phyloP scores from a whole-genome alignment of 129 eudicot species.

The Deinandra increscens region DNA sequence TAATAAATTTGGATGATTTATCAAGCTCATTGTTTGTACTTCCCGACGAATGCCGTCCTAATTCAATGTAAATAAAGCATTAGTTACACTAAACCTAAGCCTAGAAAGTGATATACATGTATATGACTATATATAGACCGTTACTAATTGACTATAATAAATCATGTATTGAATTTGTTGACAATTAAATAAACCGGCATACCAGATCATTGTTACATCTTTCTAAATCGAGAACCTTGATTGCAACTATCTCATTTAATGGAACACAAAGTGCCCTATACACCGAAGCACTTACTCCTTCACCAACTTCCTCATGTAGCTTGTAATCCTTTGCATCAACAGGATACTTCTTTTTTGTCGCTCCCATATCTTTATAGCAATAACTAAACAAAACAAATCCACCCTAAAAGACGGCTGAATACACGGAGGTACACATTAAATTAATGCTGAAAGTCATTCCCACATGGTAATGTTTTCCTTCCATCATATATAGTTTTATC shows the following conservation, averaged over 20 bases:
- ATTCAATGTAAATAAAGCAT: constrained; percentile 10
- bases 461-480: too few species aligned
- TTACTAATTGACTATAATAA: neutral
- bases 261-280: constrained; percentile 83
- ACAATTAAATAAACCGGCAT: constrained; percentile 24
- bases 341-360: constrained; percentile 58
- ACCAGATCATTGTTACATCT: constrained; percentile 88
- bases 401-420: neutral
- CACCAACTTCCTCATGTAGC: constrained; percentile 84
- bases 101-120: neutral
- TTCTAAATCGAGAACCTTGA: constrained; percentile 94
- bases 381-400: neutral
- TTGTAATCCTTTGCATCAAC: constrained; percentile 57
- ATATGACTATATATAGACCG: too few species aligned
- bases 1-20: constrained; percentile 77
- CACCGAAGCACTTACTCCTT: constrained; percentile 92
- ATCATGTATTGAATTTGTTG: neutral
- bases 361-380: constrained; percentile 38
- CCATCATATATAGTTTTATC: constrained; percentile 8
- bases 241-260: constrained; percentile 75
- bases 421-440: neutral
- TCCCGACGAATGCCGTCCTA: constrained; percentile 96
- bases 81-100: neutral
- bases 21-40: constrained; percentile 88
- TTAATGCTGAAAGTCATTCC: constrained; percentile 26